Conservation (phyloP, 306 rosid species). For the Cercis canadensis region DNA sequence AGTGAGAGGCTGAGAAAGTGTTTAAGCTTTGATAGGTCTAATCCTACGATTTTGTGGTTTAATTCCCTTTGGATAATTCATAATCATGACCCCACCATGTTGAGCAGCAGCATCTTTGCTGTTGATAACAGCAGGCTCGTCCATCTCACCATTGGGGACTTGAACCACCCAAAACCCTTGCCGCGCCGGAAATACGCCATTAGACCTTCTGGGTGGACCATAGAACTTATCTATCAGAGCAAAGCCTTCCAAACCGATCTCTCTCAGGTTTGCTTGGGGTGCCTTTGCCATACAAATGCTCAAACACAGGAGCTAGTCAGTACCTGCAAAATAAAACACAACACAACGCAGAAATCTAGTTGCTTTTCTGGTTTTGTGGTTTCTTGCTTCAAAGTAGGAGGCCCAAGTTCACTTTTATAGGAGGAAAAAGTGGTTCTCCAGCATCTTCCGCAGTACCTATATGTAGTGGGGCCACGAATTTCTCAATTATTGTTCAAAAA, state of each 20-base stretch:
- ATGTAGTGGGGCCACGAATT: not conserved
- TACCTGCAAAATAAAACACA: too few relatives aligned
- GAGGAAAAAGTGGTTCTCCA: not conserved
- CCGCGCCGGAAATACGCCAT: not conserved
- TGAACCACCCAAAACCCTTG: not conserved
- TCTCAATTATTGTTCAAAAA: not conserved
- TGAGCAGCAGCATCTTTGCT: not conserved
- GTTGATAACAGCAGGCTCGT: not conserved
- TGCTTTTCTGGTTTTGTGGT: not conserved
- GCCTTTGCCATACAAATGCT: constrained; percentile 11
- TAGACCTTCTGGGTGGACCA: not conserved
- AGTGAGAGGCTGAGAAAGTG: too few relatives aligned
- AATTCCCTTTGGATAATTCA: not conserved
- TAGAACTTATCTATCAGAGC: too few relatives aligned
- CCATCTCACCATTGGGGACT: constrained; percentile 2
- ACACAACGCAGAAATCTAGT: too few relatives aligned
- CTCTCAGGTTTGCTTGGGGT: constrained; percentile 25
- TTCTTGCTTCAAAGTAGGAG: not conserved
- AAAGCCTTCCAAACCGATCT: constrained; percentile 12
- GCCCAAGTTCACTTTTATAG: not conserved
- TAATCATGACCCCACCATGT: not conserved
- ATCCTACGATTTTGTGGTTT: not conserved
- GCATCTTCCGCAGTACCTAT: constrained; percentile 1
- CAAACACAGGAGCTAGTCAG: too few relatives aligned
- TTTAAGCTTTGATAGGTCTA: not conserved